phyloP scores from a whole-genome alignment of 2,329 filamentous ascomycete genomes.

The Dactylonectria estremocensis region DNA sequence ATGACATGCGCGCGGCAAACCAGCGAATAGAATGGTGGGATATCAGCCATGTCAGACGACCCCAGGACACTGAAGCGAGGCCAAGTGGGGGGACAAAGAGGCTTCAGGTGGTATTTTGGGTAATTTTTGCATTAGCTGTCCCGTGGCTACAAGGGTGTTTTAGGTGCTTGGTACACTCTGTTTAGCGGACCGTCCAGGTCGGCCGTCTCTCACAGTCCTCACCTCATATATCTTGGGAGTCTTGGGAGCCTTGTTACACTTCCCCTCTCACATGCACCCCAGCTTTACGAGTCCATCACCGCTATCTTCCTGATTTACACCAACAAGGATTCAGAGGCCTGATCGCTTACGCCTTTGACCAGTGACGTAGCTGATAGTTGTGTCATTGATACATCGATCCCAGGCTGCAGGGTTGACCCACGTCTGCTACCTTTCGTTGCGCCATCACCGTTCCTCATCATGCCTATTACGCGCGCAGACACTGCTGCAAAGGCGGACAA shows the following conservation, averaged over 20 bases:
- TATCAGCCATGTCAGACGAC: neutral
- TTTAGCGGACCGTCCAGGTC: too few species aligned
- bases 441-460: slow-evolving; percentile 28
- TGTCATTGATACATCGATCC: neutral
- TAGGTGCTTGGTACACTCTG: neutral
- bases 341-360: neutral
- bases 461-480: slow-evolving; percentile 24
- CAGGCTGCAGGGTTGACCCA: neutral
- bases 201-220: too few species aligned
- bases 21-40: slow-evolving; percentile 1
- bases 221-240: too few species aligned
- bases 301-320: too few species aligned
- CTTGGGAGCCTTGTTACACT: neutral
- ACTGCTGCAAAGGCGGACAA: slow-evolving; percentile 15
- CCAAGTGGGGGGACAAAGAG: neutral
- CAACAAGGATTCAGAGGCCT: neutral
- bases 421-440: neutral
- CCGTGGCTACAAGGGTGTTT: neutral
- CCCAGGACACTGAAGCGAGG: neutral
- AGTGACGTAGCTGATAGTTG: neutral
- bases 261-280: neutral
- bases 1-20: slow-evolving; percentile 25
- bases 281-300: neutral
- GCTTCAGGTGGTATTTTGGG: neutral
- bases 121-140: neutral